Conservation (phyloP, 2,329 filamentous ascomycete species). For the Zymoseptoria ardabiliae region DNA sequence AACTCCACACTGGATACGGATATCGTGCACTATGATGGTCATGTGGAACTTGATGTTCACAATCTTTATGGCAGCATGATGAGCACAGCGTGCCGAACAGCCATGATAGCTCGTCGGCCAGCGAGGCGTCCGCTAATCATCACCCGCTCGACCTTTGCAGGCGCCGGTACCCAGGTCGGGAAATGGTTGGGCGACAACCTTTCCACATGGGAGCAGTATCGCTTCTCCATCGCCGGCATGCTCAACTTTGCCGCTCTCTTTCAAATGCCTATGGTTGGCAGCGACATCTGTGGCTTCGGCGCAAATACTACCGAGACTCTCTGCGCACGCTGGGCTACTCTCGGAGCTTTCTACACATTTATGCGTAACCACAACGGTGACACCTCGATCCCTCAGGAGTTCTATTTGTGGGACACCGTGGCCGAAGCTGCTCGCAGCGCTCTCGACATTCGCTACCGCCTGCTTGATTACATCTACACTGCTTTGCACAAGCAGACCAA, state of each 20-base stretch:
- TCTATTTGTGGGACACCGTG: slow-evolving; percentile 61
- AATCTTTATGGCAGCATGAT: slow-evolving; percentile 73
- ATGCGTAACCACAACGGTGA: slow-evolving; percentile 64
- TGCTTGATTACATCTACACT: slow-evolving; percentile 73
- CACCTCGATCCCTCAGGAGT: slow-evolving; percentile 53
- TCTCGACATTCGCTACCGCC: slow-evolving; percentile 61
- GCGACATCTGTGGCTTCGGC: slow-evolving; percentile 69
- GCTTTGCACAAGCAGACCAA: slow-evolving; percentile 52
- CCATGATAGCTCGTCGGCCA: slow-evolving; percentile 62
- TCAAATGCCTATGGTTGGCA: slow-evolving; percentile 41
- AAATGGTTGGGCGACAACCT: slow-evolving; percentile 55
- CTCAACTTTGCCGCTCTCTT: slow-evolving; percentile 40
- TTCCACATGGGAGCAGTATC: background rate
- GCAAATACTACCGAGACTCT: slow-evolving; percentile 58
- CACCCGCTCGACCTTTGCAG: slow-evolving; percentile 52
- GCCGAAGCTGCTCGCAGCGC: slow-evolving; percentile 57
- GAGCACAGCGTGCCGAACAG: slow-evolving; percentile 55
- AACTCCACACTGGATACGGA: slow-evolving; percentile 55
- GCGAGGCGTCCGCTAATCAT: slow-evolving; percentile 61
- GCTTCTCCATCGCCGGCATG: slow-evolving; percentile 32
- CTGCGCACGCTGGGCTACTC: slow-evolving; percentile 66
- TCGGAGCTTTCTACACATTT: slow-evolving; percentile 67
- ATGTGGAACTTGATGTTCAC: slow-evolving; percentile 65
- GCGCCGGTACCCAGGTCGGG: slow-evolving; percentile 49
- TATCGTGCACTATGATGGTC: slow-evolving; percentile 59